Evolutionary conservation across 2,329 filamentous ascomycete genomes (phyloP).

Genomic region (Neonectria ditissima): DNA sequence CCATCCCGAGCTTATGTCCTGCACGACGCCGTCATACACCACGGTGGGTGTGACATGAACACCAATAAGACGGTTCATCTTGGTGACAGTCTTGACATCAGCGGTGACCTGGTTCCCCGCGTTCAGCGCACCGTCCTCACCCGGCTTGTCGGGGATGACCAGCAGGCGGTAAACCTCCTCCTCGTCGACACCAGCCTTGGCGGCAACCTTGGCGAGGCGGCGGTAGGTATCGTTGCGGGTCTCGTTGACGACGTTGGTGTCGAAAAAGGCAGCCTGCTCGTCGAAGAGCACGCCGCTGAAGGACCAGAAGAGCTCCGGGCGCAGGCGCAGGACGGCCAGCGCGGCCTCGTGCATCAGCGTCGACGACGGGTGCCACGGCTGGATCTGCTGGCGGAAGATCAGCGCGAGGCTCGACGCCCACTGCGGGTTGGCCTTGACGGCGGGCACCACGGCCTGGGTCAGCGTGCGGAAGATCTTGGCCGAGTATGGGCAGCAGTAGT

Average conservation of each 20-base stretch:
- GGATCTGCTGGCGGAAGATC: slow-evolving; percentile 91
- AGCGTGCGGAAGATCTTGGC: slow-evolving; percentile 81
- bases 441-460: slow-evolving; percentile 72
- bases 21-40: slow-evolving; percentile 87
- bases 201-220: slow-evolving; percentile 80
- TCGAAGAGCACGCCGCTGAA: slow-evolving; percentile 77
- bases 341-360: slow-evolving; percentile 86
- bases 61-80: slow-evolving; percentile 81
- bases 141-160: slow-evolving; percentile 75
- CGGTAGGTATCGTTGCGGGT: slow-evolving; percentile 85
- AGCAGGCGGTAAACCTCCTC: slow-evolving; percentile 76
- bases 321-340: slow-evolving; percentile 79
- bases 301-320: slow-evolving; percentile 80
- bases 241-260: slow-evolving; percentile 86
- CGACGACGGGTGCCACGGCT: slow-evolving; percentile 93
- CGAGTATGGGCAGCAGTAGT: slow-evolving; percentile 88
- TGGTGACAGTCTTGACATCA: slow-evolving; percentile 86
- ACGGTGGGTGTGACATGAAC: slow-evolving; percentile 94
- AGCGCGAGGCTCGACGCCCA: slow-evolving; percentile 72
- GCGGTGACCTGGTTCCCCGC: slow-evolving; percentile 84
- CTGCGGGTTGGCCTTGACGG: slow-evolving; percentile 70
- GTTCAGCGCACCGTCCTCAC: slow-evolving; percentile 77
- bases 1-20: slow-evolving; percentile 84
- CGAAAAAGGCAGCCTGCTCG: slow-evolving; percentile 83
- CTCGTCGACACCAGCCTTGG: slow-evolving; percentile 75